phyloP scores from a whole-genome alignment of 2,329 filamentous ascomycete genomes.

The Arthroderma sp. region DNA sequence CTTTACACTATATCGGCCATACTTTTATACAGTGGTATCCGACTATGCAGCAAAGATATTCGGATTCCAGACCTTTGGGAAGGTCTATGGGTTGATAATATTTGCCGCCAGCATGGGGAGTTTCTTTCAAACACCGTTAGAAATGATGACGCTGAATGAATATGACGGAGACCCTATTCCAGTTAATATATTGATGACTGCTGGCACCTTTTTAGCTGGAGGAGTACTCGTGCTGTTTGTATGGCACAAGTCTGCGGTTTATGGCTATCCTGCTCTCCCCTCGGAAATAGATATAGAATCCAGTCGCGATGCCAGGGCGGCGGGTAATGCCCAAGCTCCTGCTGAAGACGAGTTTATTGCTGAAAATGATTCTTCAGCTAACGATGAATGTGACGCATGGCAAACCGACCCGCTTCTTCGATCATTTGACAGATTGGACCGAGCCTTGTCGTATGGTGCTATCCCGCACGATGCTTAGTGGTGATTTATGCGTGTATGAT shows the following conservation, averaged over 20 bases:
- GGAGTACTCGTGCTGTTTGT: slow-evolving; percentile 56
- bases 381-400: neutral
- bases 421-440: neutral
- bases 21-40: slow-evolving; percentile 84
- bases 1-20: slow-evolving; percentile 76
- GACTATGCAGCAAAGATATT: slow-evolving; percentile 89
- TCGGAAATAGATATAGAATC: neutral
- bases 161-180: slow-evolving; percentile 65
- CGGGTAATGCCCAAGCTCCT: neutral
- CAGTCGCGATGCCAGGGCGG: no score
- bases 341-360: neutral
- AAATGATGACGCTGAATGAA: slow-evolving; percentile 60
- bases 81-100: slow-evolving; percentile 82
- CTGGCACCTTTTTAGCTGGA: slow-evolving; percentile 53
- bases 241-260: slow-evolving; percentile 23
- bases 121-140: slow-evolving; percentile 68
- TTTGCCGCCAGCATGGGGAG: slow-evolving; percentile 73
- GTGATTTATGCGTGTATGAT: neutral
- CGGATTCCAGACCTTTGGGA: slow-evolving; percentile 81
- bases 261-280: neutral
- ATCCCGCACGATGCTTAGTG: neutral
- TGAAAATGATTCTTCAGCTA: neutral
- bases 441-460: neutral
- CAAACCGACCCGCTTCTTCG: neutral
- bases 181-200: slow-evolving; percentile 59